Evolutionary conservation across 1,139 yeast species (phyloP), one percentile per base, ranked within the genome.

Genomic region (Debaryomyces subglobosus): DNA sequence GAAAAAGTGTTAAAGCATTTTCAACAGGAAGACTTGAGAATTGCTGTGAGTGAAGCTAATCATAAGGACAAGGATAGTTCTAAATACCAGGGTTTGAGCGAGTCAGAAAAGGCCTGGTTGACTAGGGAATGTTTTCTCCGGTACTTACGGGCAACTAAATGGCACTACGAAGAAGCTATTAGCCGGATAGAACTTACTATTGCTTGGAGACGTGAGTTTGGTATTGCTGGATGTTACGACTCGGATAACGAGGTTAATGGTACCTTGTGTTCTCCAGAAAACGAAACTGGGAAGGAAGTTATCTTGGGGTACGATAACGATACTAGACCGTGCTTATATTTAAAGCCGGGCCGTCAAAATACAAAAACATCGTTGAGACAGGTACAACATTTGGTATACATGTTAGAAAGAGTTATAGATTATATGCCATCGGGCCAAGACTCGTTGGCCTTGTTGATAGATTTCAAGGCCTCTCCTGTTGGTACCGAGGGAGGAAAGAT

Each of bases 401-500:
- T 76, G 81, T 67, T 77, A 55, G 81, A 77, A 56, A 58, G 68
- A 40, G 80, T 74, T 10, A 76, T 76, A 36, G 75, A 74, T 51
- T 77, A 62, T 57, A 76, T 76, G 80, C 81, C 81, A 3, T 63
- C 76, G 2, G 81, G 81, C 29, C 81, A 76, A 56, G 81, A 77
- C 53, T 67, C 78, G 5, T 65, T 76, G 49, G 78, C 81, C 6
- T 62, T 77, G 43, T 65, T 77, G 46, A 77, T 77, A 40, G 81
- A 77, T 56, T 76, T 76, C 58, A 74, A 77, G 55, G 71, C 78
- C 1, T 68, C 69, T 29, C 78, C 79, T 7, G 74, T 70, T 13
- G 72, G 86, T 50, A 69, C 82, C 63, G 69, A 78, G 68, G 65
- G 84, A 68, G 61, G 80, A 42, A 90, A 89, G 65, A 80, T 90